Conservation (phyloP, 2,329 filamentous ascomycete genomes). For the Claviceps africana region DNA sequence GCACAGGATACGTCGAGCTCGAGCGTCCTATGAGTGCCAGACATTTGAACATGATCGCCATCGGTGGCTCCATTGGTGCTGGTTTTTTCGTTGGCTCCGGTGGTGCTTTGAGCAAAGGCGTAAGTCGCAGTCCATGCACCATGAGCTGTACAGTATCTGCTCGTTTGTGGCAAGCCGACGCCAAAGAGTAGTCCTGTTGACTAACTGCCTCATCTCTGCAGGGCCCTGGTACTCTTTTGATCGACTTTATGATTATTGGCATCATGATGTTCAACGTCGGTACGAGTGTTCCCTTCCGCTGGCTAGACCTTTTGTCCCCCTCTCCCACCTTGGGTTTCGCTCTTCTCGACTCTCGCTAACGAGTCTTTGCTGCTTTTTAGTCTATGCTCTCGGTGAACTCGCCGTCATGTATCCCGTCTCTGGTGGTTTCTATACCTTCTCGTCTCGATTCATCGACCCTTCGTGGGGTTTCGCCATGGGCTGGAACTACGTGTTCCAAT, state of each 20-base stretch:
- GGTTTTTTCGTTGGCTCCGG: slow-evolving; percentile 50
- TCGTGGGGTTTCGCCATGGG: slow-evolving; percentile 42
- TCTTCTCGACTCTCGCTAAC: not conserved
- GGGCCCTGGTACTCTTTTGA: slow-evolving; percentile 5
- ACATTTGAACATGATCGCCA: slow-evolving; percentile 48
- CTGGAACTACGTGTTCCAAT: slow-evolving; percentile 35
- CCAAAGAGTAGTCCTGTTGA: not conserved
- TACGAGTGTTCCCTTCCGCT: not conserved
- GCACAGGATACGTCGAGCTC: slow-evolving; percentile 20
- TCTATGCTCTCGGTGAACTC: slow-evolving; percentile 44
- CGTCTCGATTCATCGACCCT: slow-evolving; percentile 43
- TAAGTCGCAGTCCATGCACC: slow-evolving; percentile 19
- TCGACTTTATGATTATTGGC: slow-evolving; percentile 7
- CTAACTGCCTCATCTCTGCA: not conserved
- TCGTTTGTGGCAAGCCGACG: not conserved
- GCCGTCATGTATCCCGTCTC: slow-evolving; percentile 44
- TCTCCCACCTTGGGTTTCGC: not conserved
- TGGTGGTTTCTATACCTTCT: slow-evolving; percentile 46
- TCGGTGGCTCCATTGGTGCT: slow-evolving; percentile 47
- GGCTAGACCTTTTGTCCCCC: too few relatives aligned
- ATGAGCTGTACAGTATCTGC: too few relatives aligned
- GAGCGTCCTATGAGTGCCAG: slow-evolving; percentile 35
- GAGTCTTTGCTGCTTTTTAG: slow-evolving; percentile 8
- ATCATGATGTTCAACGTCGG: slow-evolving; percentile 9
- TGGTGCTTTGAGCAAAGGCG: slow-evolving; percentile 35